phyloP scores from a whole-genome alignment of 345 rosid species.

The Gossypium thurberi region DNA sequence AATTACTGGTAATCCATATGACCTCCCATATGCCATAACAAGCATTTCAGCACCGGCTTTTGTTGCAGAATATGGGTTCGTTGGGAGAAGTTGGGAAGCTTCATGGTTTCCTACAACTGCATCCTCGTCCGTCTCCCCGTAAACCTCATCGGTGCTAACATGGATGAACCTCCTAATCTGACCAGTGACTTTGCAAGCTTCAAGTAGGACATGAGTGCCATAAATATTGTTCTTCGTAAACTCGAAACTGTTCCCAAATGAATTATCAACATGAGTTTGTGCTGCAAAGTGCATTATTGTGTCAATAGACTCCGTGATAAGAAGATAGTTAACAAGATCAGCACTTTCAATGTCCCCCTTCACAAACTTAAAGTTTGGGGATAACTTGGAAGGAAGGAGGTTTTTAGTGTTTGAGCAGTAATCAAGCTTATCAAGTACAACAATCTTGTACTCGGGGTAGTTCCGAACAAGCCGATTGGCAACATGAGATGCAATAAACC shows the following conservation, averaged over 20 bases:
- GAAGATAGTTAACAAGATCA: not conserved
- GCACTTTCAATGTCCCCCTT: not conserved
- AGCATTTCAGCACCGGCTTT: not conserved
- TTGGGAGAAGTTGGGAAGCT: not conserved
- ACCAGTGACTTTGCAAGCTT: not conserved
- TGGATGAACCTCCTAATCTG: not conserved
- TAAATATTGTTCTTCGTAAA: not conserved
- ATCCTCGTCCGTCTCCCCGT: not conserved
- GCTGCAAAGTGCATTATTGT: not conserved
- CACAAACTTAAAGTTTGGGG: not conserved
- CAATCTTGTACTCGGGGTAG: not conserved
- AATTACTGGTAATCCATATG: not conserved
- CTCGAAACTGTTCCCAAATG: not conserved
- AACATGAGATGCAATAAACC: not conserved
- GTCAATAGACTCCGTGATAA: not conserved
- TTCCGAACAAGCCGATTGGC: not conserved
- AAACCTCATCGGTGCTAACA: not conserved
- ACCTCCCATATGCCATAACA: not conserved
- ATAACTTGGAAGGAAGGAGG: not conserved
- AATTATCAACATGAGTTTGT: not conserved
- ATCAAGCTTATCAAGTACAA: not conserved
- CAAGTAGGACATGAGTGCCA: not conserved
- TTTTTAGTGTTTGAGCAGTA: not conserved
- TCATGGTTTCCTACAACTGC: not conserved
- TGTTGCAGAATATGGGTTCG: not conserved